These are phyloP conservation scores for Candida khao-thaluensis DNA, from an alignment of 805 yeast genomes.

Conservation along the genomic window DNA sequence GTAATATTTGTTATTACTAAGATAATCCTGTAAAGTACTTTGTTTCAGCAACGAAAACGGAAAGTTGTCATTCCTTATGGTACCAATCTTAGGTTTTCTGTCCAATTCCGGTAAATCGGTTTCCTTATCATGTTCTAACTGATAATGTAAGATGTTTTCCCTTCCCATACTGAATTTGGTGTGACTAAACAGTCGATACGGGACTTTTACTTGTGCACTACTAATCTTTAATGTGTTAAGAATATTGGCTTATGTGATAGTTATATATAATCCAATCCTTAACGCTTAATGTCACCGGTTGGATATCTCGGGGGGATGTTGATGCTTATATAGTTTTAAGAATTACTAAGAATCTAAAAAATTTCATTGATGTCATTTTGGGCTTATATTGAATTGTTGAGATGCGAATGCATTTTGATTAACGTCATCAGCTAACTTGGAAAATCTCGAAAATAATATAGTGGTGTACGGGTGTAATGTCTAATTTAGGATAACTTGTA, in stretches of 20 bases:
- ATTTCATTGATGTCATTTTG: constrained; percentile 7
- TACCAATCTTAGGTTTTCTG: background rate
- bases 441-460: background rate
- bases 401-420: constrained; percentile 5
- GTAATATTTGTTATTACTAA: constrained; percentile 46
- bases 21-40: constrained; percentile 48
- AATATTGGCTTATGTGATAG: background rate
- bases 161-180: constrained; percentile 34
- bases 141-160: constrained; percentile 40
- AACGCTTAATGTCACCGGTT: too few relatives aligned
- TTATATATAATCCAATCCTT: background rate
- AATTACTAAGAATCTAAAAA: constrained; percentile 1
- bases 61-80: constrained; percentile 22
- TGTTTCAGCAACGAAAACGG: constrained; percentile 50
- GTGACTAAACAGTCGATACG: constrained; percentile 7
- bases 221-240: background rate
- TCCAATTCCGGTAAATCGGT: constrained; percentile 26
- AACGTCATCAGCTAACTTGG: constrained; percentile 10
- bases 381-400: constrained; percentile 8
- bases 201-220: constrained; percentile 4
- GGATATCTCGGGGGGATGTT: background rate
- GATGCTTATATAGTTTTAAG: background rate
- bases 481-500: background rate
- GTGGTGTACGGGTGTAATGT: constrained; percentile 1
- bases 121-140: constrained; percentile 38